Evolutionary conservation across 2,329 filamentous ascomycete species (phyloP), one percentile per base, ranked within the genome.

Genomic region (Fusarium anthophilum): DNA sequence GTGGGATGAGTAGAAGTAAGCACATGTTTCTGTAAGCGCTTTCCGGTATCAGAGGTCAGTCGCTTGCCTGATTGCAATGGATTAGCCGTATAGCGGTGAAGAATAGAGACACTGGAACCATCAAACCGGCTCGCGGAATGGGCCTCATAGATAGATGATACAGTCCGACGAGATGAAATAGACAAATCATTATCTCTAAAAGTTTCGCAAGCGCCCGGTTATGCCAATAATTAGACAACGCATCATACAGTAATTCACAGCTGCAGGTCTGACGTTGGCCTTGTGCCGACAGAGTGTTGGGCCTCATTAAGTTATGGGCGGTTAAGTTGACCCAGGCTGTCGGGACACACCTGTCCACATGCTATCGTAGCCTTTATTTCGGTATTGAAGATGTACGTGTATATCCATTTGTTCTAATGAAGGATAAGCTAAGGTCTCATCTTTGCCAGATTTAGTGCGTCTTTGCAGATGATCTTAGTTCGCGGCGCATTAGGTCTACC

Each of bases 21-120:
- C 57, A 28, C 53, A n/a, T 50, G 60, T 67, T 69, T 58, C 56
- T 69, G 60, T 63, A 75, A 72, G 70, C 74, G 77, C 69, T 62
- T 55, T 30, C 37, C 43, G 75, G 26, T 39, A 45, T 60, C 63
- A 71, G 62, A 55, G 66, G 41, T 24, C 8, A 69, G 53, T 54
- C 65, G 43, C 48, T 53, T 61, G 32, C n/a, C 54, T 62, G 67
- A 67, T 35, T 61, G 71, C 58, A 72, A 47, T 35, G 28, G 35
- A 51, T 37, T 60, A 39, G 17, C 45, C 55, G 65, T 39, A 12
- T 60, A 58, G 75, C 75, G 73, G 76, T 77, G 75, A 74, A 43
- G 30, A 48, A 20, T 38, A 43, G 26, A 53, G 56, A 59, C 28
- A 51, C 61, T 39, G 64, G 18, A 59, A 59, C 75, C 67, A 56